phyloP scores from a whole-genome alignment of 345 rosid species.

The Corchorus olitorius region DNA sequence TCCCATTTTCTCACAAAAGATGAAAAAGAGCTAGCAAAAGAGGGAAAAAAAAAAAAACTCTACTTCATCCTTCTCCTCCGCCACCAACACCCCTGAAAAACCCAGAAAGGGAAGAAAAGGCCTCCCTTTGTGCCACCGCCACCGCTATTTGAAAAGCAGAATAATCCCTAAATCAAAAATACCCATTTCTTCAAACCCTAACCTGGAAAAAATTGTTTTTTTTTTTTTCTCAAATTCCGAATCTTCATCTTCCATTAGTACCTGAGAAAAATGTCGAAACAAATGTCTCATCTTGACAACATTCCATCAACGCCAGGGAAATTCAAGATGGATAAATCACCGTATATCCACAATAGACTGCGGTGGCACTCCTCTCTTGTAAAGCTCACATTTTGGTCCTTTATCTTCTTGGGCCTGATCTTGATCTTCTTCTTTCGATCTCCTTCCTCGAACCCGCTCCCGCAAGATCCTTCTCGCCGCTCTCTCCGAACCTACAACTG shows the following conservation, averaged over 20 bases:
- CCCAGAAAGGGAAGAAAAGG: not conserved
- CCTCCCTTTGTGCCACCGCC: not conserved
- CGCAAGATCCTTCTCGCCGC: constrained; percentile 80
- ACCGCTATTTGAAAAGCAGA: not conserved
- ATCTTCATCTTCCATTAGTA: constrained; percentile 12
- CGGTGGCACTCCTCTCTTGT: constrained; percentile 77
- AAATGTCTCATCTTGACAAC: constrained; percentile 81
- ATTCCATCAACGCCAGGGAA: constrained; percentile 89
- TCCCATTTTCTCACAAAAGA: constrained; percentile 26
- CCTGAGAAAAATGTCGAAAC: constrained; percentile 37
- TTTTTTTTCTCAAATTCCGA: not conserved
- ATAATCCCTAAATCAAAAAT: not conserved
- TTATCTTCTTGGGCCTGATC: constrained; percentile 72
- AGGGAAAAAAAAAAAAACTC: not conserved
- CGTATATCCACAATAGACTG: constrained; percentile 50
- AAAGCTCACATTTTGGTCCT: constrained; percentile 84
- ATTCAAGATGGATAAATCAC: constrained; percentile 93
- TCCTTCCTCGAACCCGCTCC: constrained; percentile 55
- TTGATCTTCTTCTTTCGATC: constrained; percentile 83
- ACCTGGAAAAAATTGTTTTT: not conserved
- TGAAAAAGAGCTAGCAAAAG: constrained; percentile 13
- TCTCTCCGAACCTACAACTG: constrained; percentile 69
- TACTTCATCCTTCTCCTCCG: not conserved
- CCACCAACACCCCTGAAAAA: not conserved
- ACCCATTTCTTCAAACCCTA: constrained; percentile 24